Percentiles rank a stretch among this genome's conserved stretches.
phyloP scores from a whole-genome alignment of 2,329 filamentous ascomycete genomes.

The Apiospora rasikravindrae region DNA sequence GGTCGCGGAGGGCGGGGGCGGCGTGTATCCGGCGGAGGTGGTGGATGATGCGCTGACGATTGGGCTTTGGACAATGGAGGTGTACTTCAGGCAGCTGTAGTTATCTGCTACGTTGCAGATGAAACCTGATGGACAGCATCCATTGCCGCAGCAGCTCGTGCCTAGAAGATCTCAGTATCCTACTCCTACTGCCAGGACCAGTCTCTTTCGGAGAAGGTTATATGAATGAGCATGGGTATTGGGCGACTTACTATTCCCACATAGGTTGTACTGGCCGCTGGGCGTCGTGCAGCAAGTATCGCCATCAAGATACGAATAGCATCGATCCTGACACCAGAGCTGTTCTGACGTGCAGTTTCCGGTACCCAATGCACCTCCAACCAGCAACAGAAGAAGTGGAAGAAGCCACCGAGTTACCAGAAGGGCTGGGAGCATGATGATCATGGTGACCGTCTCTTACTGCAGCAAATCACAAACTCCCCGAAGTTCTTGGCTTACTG shows the following conservation, averaged over 20 bases:
- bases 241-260: conserved; percentile 3
- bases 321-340: conserved; percentile 14
- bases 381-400: background rate
- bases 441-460: background rate
- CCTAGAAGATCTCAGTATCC: background rate
- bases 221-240: background rate
- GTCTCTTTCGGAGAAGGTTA: background rate
- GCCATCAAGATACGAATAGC: background rate
- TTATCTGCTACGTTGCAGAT: background rate
- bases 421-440: background rate
- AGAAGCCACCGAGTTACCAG: background rate
- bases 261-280: background rate
- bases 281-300: conserved; percentile 9
- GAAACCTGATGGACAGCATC: background rate
- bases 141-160: background rate
- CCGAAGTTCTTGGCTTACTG: background rate
- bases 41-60: background rate
- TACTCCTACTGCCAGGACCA: background rate
- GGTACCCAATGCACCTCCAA: background rate
- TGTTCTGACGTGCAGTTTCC: background rate
- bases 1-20: background rate
- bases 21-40: background rate
- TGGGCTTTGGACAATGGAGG: background rate
- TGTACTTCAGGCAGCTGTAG: background rate
- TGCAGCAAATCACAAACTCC: background rate